Percentiles rank a stretch among this genome's conserved stretches.
phyloP scores from a whole-genome alignment of 768 basidiomycete genomes.

The Crassisporium funariophilum region DNA sequence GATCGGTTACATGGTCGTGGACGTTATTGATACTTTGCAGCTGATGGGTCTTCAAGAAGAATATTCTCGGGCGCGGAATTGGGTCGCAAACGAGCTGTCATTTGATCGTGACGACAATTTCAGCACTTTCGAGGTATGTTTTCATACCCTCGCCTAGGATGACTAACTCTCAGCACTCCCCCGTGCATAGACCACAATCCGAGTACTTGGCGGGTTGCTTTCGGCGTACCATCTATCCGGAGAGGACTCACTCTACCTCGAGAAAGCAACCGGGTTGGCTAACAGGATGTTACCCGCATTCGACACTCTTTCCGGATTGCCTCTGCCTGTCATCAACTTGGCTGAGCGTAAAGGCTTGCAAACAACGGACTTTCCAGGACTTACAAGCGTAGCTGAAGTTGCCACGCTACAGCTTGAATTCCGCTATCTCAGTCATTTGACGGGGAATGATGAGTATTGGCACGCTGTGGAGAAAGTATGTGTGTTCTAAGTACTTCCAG shows the following conservation, averaged over 20 bases:
- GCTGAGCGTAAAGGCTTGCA: conserved; percentile 57
- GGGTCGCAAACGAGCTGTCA: conserved; percentile 68
- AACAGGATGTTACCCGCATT: conserved; percentile 86
- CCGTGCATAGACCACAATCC: conserved; percentile 76
- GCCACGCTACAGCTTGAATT: conserved; percentile 90
- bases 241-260: conserved; percentile 68
- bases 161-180: not conserved
- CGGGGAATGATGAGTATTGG: conserved; percentile 82
- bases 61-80: conserved; percentile 73
- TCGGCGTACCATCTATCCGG: conserved; percentile 81
- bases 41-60: conserved; percentile 84
- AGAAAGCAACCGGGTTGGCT: conserved; percentile 80
- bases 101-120: conserved; percentile 80
- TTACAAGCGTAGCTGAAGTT: conserved; percentile 85
- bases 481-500: not conserved
- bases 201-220: conserved; percentile 87
- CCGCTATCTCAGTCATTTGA: conserved; percentile 80
- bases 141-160: not conserved
- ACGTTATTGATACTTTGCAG: conserved; percentile 85
- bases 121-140: conserved; percentile 87
- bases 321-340: conserved; percentile 80
- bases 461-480: conserved; percentile 70
- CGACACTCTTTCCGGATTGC: conserved; percentile 79
- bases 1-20: conserved; percentile 88
- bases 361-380: conserved; percentile 57